Conservation (phyloP, 1,139 yeast species). For the Scheffersomyces quercinus region DNA sequence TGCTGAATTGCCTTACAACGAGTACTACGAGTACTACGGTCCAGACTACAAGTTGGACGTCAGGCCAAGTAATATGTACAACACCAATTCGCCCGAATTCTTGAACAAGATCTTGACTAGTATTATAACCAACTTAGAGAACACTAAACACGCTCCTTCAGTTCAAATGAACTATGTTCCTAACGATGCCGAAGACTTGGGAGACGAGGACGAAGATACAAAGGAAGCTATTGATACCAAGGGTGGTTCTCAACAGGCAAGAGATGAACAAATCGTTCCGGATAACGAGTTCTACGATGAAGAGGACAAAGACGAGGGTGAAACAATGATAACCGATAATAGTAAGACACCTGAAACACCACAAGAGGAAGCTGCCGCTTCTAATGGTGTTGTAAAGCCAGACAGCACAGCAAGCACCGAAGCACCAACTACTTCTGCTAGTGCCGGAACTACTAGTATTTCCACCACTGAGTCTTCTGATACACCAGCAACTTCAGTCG, state of each 20-base stretch:
- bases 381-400: too few species aligned
- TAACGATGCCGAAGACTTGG: constrained; percentile 77
- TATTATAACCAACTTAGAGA: constrained; percentile 75
- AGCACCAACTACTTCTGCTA: too few species aligned
- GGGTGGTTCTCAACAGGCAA: constrained; percentile 86
- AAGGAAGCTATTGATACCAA: constrained; percentile 77
- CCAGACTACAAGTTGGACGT: constrained; percentile 95
- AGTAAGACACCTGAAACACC: not conserved
- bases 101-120: constrained; percentile 80
- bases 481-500: too few species aligned
- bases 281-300: constrained; percentile 69
- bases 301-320: constrained; percentile 54
- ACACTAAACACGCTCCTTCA: constrained; percentile 92
- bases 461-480: too few species aligned
- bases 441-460: too few species aligned
- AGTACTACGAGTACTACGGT: constrained; percentile 94
- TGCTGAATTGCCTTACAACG: constrained; percentile 88
- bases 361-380: too few species aligned
- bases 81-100: constrained; percentile 93
- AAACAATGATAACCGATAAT: constrained; percentile 24
- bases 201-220: constrained; percentile 80
- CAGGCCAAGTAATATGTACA: constrained; percentile 94
- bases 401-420: too few species aligned
- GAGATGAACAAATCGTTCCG: constrained; percentile 70
- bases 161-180: constrained; percentile 94